phyloP scores from a whole-genome alignment of 2,329 filamentous ascomycete genomes.

The Sclerotinia spermophila region DNA sequence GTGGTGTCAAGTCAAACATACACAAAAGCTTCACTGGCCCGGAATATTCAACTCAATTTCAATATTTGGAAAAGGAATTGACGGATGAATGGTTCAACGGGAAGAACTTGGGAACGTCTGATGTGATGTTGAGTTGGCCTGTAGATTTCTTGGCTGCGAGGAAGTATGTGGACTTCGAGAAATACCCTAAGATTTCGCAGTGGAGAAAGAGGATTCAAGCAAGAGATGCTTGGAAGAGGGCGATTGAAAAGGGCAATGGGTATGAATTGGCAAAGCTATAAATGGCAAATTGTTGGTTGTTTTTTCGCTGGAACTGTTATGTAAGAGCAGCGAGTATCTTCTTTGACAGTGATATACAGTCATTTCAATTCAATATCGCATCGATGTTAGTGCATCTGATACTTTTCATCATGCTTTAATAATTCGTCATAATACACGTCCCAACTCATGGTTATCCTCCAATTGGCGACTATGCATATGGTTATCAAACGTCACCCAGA shows the following conservation, averaged over 20 bases:
- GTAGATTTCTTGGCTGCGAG: constrained; percentile 37
- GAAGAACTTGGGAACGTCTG: constrained; percentile 34
- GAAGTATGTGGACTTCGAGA: constrained; percentile 34
- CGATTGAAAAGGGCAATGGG: constrained; percentile 36
- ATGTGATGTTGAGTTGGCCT: constrained; percentile 39
- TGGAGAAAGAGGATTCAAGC: constrained; percentile 36
- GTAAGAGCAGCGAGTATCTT: neutral
- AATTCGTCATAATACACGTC: too few relatives aligned
- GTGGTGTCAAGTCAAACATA: constrained; percentile 23
- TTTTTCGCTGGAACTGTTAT: neutral
- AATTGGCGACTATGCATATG: neutral
- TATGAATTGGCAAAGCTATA: constrained; percentile 33
- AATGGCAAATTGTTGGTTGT: neutral
- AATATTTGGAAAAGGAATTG: constrained; percentile 30
- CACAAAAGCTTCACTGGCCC: constrained; percentile 23
- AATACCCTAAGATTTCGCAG: constrained; percentile 35
- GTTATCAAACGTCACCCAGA: neutral
- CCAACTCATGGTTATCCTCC: neutral
- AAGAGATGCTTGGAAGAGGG: constrained; percentile 36
- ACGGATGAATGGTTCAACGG: constrained; percentile 37
- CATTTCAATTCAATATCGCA: neutral
- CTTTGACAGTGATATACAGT: neutral
- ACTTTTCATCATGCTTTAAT: neutral
- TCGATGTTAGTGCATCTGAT: neutral
- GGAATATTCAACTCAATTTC: constrained; percentile 29